Evolutionary conservation across 495 filamentous ascomycete species (phyloP), one percentile per base, ranked within the genome.

Genomic region (Daldinia vernicosa): DNA sequence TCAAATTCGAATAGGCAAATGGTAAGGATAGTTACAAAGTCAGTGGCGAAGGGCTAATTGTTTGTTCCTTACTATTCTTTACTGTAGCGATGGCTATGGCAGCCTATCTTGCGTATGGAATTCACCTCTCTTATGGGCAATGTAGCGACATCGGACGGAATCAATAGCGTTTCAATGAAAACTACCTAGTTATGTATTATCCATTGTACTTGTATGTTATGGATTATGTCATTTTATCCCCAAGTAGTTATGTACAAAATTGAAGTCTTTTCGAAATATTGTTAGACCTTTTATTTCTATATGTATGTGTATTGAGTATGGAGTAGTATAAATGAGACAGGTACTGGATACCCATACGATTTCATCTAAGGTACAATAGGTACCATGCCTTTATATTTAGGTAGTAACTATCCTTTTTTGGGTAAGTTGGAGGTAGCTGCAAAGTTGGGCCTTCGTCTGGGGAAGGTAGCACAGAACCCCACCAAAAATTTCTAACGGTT

Each of bases 401-500:
- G n/a, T n/a, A n/a, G n/a, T n/a, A n/a, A n/a, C n/a, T n/a, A n/a
- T n/a, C n/a, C 50, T 32, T 9, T 54, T 63, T 63, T 30, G 12
- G 61, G 61, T 45, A 64, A 55, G 33, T 64, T 56, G 14, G 30
- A 19, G 30, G 33, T 9, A 58, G 37, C 35, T 59, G n/a, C 19
- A 35, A 43, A 59, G 56, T 27, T 30, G 32, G 28, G 11, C 24
- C 17, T 40, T 63, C 35, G 35, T 22, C 27, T 24, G 32, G 28
- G 32, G 66, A 35, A 56, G 3, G 47, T 60, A 59, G 47, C 37
- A 56, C 30, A 22, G 30, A 52, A 64, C 73, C 73, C 69, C 73
- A 75, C 73, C 58, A 72, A 72, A 75, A 75, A 28, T 66, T 72
- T 70, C 69, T 61, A 67, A 30, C 63, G n/a, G 30, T 3, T 15